Evolutionary conservation across 2,329 filamentous ascomycete genomes (phyloP).

Genomic region (Thielaviopsis populi): DNA sequence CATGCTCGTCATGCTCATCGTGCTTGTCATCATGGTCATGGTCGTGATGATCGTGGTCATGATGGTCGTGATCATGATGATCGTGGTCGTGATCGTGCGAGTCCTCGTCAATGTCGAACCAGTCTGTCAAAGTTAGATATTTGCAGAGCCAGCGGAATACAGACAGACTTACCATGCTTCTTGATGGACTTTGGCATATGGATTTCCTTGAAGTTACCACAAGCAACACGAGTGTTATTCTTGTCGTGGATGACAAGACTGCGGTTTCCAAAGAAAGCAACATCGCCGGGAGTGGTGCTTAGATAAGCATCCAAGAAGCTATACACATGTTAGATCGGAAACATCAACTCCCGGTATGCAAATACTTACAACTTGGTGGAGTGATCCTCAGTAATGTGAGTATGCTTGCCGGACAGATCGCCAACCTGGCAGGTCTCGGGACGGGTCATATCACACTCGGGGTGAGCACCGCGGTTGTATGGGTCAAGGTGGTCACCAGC

Average conservation of each 20-base stretch:
- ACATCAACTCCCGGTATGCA: background rate
- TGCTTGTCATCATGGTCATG: background rate
- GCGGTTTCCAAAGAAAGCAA: slow-evolving; percentile 33
- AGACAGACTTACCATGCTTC: background rate
- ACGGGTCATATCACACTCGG: slow-evolving; percentile 32
- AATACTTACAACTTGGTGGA: slow-evolving; percentile 20
- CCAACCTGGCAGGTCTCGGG: slow-evolving; percentile 44
- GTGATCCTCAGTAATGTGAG: slow-evolving; percentile 27
- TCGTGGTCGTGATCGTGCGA: background rate
- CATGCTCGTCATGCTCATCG: background rate
- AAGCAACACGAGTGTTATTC: slow-evolving; percentile 28
- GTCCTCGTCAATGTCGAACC: background rate
- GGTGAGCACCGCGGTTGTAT: slow-evolving; percentile 33
- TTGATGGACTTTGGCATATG: slow-evolving; percentile 1
- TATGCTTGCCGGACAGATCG: slow-evolving; percentile 45
- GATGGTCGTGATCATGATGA: background rate
- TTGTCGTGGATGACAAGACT: slow-evolving; percentile 31
- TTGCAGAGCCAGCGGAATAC: background rate
- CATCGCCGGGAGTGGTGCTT: slow-evolving; percentile 26
- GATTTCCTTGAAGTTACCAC: slow-evolving; percentile 27
- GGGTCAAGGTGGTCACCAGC: slow-evolving; percentile 43
- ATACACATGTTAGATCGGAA: background rate
- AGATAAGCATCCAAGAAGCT: slow-evolving; percentile 30
- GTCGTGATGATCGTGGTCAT: background rate
- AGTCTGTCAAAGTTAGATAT: background rate